Base-by-base conservation (phyloP, 2,329 filamentous ascomycete genomes). In the Cladosporium sp. region DNA sequence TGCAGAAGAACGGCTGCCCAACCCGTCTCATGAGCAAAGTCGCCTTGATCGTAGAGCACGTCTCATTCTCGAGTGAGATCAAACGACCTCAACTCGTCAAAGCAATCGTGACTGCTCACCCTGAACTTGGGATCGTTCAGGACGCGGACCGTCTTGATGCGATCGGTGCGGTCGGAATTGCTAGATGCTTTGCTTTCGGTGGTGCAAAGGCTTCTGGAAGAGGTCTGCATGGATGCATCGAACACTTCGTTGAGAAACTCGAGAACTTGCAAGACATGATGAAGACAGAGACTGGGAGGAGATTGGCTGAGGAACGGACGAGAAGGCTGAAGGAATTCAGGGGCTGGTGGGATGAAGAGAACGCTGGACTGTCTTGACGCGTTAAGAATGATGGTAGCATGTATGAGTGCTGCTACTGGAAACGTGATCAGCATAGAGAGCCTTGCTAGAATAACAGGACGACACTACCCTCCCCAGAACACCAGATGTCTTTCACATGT, bases 121-220 rank as follows among this genome's bases (percentile, higher is more conserved):
- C 91, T 1, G 92, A 95, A 76, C 81, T 95, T 36, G 93, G 87
- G 0, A 86, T 96, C 57, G 92, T 97, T 34, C 93, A 97, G 79
- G 94, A 97, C 77, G 93, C 93, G 4, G 94, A 97, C 80, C 84
- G 93, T 7, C 82, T 98, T n/a, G 94, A 98, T 79, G 91, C 93
- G 4, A 88, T 97, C 58, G 94, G 93, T 0, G 92, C 91, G 0
- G 86, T 97, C 32, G 94, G 94, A 0, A 89, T 97, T 65, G 93
- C 87, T 2, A 82, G 94, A 51, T 87, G 86, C 48, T 93, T 95
- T 76, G 88, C 89, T 0, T 97, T 88, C 76, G 87, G 90, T 0
- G 93, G 89, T 0, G 89, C 88, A 13, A 87, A 84, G 76, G 67
- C 77, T 36, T 73, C 75, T 5, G 79, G 81, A 26, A 70, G 70